Conservation (phyloP, 169 alveolate genomes). For the Haemoproteus tartakovskyi region DNA sequence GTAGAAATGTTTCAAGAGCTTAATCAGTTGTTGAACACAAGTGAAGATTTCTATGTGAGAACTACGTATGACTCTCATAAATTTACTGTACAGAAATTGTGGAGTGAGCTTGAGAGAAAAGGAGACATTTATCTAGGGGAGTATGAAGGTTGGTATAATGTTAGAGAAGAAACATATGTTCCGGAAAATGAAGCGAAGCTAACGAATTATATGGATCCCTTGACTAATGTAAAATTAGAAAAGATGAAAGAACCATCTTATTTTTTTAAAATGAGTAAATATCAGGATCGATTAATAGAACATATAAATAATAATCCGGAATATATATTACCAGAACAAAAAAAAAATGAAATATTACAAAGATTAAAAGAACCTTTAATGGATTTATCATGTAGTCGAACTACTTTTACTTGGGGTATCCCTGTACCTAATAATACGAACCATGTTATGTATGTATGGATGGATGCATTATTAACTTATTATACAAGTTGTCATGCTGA, state of each 20-base stretch:
- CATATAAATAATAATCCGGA: slow-evolving; percentile 77
- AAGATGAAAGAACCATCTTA: slow-evolving; percentile 87
- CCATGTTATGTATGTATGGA: slow-evolving; percentile 96
- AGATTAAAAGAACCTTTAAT: slow-evolving; percentile 82
- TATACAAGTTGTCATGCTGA: slow-evolving; percentile 77
- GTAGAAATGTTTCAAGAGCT: slow-evolving; percentile 68
- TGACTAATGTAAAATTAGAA: slow-evolving; percentile 78
- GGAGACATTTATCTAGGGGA: slow-evolving; percentile 86
- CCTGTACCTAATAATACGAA: slow-evolving; percentile 80
- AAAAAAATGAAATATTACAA: slow-evolving; percentile 78
- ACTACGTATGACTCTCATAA: slow-evolving; percentile 85
- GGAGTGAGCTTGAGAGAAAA: slow-evolving; percentile 74
- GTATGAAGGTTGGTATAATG: slow-evolving; percentile 89
- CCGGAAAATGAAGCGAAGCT: slow-evolving; percentile 88
- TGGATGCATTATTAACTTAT: slow-evolving; percentile 91
- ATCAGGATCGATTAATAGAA: slow-evolving; percentile 77
- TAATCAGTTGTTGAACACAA: slow-evolving; percentile 63
- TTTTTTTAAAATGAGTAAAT: slow-evolving; percentile 88
- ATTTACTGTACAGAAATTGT: slow-evolving; percentile 75
- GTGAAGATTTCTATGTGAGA: slow-evolving; percentile 81
- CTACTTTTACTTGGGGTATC: slow-evolving; percentile 91
- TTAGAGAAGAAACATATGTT: slow-evolving; percentile 89
- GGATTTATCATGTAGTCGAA: slow-evolving; percentile 88
- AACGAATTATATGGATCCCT: slow-evolving; percentile 84
- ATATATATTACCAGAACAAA: slow-evolving; percentile 82